Evolutionary conservation across 768 basidiomycete species (phyloP).

Genomic region (Leccinum broughii): DNA sequence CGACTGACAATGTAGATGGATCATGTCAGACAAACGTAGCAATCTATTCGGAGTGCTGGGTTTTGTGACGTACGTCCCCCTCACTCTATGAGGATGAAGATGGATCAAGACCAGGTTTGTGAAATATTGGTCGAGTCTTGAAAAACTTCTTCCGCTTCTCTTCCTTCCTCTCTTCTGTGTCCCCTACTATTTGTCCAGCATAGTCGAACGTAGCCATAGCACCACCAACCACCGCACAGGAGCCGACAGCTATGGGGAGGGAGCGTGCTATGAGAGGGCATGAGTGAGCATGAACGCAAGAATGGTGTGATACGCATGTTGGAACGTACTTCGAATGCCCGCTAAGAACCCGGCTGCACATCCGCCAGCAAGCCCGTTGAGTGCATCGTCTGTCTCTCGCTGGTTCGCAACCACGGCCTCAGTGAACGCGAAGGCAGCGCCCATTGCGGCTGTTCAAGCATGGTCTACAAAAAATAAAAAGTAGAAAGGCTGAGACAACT

Average conservation of each 20-base stretch:
- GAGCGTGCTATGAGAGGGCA: conserved; percentile 63
- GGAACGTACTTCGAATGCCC: conserved; percentile 69
- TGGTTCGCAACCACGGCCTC: conserved; percentile 81
- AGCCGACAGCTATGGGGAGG: conserved; percentile 75
- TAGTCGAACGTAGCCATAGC: conserved; percentile 82
- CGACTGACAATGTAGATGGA: background rate
- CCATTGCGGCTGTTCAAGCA: conserved; percentile 73
- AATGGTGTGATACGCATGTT: background rate
- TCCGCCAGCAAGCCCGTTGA: conserved; percentile 83
- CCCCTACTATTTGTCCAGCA: conserved; percentile 62
- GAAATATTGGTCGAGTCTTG: conserved; percentile 58
- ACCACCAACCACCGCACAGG: conserved; percentile 77
- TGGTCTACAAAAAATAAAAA: conserved; percentile 4
- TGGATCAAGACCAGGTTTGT: conserved; percentile 23
- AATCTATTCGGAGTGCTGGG: conserved; percentile 16
- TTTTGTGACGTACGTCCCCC: conserved; percentile 13
- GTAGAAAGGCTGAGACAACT: conserved; percentile 26
- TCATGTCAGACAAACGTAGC: conserved; percentile 6
- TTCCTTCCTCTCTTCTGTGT: conserved; percentile 49
- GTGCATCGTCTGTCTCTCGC: conserved; percentile 72
- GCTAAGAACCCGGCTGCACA: conserved; percentile 94
- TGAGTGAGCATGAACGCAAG: conserved; percentile 14
- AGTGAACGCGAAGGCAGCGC: conserved; percentile 79
- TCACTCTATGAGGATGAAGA: conserved; percentile 23
- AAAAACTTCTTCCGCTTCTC: conserved; percentile 81